Conservation (phyloP, 2,329 filamentous ascomycete species). For the Epicoccum nigrum region DNA sequence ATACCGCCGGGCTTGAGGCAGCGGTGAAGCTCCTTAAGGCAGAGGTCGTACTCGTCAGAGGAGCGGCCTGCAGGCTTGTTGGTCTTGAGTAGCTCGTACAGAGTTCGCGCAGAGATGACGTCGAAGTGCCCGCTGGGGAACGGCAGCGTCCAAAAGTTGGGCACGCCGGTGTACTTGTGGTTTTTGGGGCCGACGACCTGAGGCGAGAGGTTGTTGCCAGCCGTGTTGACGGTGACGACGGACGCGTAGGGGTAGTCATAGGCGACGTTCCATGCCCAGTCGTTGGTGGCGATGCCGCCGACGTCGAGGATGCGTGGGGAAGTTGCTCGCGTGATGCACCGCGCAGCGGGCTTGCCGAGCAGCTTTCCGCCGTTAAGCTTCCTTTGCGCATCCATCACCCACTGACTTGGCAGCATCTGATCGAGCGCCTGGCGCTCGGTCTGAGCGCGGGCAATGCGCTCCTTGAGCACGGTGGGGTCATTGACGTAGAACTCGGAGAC, state of each 20-base stretch:
- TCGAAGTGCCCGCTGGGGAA: conserved; percentile 89
- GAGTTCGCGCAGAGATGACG: conserved; percentile 84
- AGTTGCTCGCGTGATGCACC: conserved; percentile 61
- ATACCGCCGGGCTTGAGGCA: conserved; percentile 92
- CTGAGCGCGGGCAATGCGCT: conserved; percentile 59
- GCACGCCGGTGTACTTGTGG: conserved; percentile 81
- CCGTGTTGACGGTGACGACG: conserved; percentile 83
- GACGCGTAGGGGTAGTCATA: conserved; percentile 83
- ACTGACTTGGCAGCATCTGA: conserved; percentile 67
- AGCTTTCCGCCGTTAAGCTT: conserved; percentile 66
- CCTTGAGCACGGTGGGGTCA: conserved; percentile 69
- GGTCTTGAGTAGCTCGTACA: conserved; percentile 81
- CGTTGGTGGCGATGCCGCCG: conserved; percentile 80
- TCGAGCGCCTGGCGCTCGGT: conserved; percentile 80
- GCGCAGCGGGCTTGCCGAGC: conserved; percentile 57
- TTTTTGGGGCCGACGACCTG: conserved; percentile 79
- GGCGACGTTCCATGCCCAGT: conserved; percentile 96
- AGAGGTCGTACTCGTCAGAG: conserved; percentile 85
- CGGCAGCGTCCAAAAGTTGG: conserved; percentile 78
- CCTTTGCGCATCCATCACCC: conserved; percentile 67
- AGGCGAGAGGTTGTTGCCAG: conserved; percentile 45
- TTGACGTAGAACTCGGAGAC: conserved; percentile 55
- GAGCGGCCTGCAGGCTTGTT: conserved; percentile 56
- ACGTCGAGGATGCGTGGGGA: conserved; percentile 80
- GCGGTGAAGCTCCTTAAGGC: conserved; percentile 83